phyloP scores from a whole-genome alignment of 345 rosid genomes.

The Psidium guajava region DNA sequence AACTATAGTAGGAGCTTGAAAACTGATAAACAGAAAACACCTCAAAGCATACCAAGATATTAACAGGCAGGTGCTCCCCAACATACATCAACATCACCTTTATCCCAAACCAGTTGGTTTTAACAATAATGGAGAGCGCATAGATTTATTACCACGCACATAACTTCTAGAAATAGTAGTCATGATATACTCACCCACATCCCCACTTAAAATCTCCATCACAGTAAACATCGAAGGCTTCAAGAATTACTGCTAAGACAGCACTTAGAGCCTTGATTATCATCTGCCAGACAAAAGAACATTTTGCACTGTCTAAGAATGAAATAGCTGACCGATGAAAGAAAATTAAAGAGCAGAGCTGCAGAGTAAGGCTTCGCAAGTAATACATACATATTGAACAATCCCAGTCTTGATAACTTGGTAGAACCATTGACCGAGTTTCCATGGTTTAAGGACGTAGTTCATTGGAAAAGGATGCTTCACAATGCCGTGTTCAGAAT shows the following conservation, averaged over 20 bases:
- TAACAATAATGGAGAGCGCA: neutral
- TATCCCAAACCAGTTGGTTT: no score
- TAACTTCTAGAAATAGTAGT: neutral
- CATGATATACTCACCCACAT: slow-evolving; percentile 70
- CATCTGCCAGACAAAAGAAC: slow-evolving; percentile 56
- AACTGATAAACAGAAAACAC: neutral
- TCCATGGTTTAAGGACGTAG: slow-evolving; percentile 68
- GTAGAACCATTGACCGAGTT: slow-evolving; percentile 91
- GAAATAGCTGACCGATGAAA: slow-evolving; percentile 3
- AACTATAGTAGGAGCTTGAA: neutral
- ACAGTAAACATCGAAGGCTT: slow-evolving; percentile 82
- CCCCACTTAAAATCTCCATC: slow-evolving; percentile 90
- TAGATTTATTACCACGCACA: neutral
- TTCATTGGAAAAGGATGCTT: slow-evolving; percentile 94
- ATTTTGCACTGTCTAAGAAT: neutral
- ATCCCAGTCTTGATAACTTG: slow-evolving; percentile 95
- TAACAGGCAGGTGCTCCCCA: neutral
- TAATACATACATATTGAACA: slow-evolving; percentile 90
- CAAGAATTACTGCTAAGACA: slow-evolving; percentile 76
- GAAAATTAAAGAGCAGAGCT: neutral
- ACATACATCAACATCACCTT: no score
- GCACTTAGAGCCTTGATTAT: slow-evolving; percentile 76
- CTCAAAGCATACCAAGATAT: neutral
- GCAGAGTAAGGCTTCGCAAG: slow-evolving; percentile 5
- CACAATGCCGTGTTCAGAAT: slow-evolving; percentile 47